These are phyloP conservation scores for Kuraishia hungarica DNA, from an alignment of 805 yeast species.

Conservation along the genomic window DNA sequence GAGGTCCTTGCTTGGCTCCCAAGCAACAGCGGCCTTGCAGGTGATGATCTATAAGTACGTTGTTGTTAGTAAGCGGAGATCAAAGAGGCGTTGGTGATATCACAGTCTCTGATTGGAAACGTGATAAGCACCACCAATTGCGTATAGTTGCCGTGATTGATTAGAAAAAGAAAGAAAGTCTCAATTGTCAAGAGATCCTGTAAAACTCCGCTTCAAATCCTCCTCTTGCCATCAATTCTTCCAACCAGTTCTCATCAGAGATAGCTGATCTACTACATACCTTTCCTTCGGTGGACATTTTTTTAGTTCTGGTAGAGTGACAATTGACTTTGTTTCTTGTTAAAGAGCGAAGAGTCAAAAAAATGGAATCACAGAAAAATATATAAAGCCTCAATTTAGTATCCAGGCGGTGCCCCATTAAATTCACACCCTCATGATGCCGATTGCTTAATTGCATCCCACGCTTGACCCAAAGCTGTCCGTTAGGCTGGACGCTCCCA, in stretches of 20 bases:
- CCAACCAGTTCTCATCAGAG: too few relatives aligned
- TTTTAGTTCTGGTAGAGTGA: background rate
- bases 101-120: too few relatives aligned
- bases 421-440: background rate
- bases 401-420: background rate
- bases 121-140: too few relatives aligned
- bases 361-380: background rate
- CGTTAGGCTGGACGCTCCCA: background rate
- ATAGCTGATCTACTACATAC: constrained; percentile 3
- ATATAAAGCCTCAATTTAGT: background rate
- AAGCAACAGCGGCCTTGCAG: constrained; percentile 95
- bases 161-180: too few relatives aligned
- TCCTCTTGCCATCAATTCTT: too few relatives aligned
- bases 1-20: constrained; percentile 80
- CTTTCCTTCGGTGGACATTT: constrained; percentile 9
- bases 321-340: background rate
- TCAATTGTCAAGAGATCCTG: too few relatives aligned
- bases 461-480: background rate
- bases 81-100: too few relatives aligned
- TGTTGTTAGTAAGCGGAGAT: background rate
- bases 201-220: too few relatives aligned
- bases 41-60: constrained; percentile 41
- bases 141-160: too few relatives aligned
- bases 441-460: background rate
- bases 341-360: background rate